Evolutionary conservation across 2,329 filamentous ascomycete genomes (phyloP).

Genomic region (Aspergillus phoenicis): DNA sequence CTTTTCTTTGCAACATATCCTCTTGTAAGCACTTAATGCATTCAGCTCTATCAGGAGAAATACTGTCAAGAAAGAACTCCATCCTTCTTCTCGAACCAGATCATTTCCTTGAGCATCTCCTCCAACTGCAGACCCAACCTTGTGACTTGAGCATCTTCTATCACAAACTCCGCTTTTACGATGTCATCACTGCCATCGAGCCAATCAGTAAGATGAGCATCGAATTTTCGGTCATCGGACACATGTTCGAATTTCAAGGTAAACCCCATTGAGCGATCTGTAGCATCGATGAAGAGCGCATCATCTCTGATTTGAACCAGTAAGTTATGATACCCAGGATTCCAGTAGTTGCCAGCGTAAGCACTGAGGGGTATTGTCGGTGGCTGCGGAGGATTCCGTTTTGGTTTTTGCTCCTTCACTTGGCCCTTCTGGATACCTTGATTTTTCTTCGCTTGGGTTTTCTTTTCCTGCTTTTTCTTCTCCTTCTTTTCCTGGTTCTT

Average conservation of each 20-base stretch:
- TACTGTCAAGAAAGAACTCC: too few species aligned
- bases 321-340: conserved; percentile 32
- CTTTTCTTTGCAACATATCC: too few species aligned
- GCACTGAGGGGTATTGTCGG: conserved; percentile 20
- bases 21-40: too few species aligned
- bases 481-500: not conserved
- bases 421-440: not conserved
- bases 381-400: conserved; percentile 4
- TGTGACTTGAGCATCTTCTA: conserved; percentile 20
- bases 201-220: conserved; percentile 25
- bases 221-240: conserved; percentile 27
- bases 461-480: conserved; percentile 13
- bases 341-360: conserved; percentile 29
- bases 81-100: conserved; percentile 45
- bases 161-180: conserved; percentile 23
- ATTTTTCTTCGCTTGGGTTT: conserved; percentile 6
- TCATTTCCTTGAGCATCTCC: conserved; percentile 19
- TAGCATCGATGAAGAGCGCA: conserved; percentile 35
- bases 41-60: too few species aligned
- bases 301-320: conserved; percentile 28
- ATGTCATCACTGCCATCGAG: conserved; percentile 17
- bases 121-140: conserved; percentile 29
- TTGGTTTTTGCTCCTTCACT: not conserved
- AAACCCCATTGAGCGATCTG: conserved; percentile 36
- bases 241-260: conserved; percentile 36